These are phyloP conservation scores for Phytopythium delawarense DNA, from an alignment of 352 stramenopile species.

Conservation along the genomic window DNA sequence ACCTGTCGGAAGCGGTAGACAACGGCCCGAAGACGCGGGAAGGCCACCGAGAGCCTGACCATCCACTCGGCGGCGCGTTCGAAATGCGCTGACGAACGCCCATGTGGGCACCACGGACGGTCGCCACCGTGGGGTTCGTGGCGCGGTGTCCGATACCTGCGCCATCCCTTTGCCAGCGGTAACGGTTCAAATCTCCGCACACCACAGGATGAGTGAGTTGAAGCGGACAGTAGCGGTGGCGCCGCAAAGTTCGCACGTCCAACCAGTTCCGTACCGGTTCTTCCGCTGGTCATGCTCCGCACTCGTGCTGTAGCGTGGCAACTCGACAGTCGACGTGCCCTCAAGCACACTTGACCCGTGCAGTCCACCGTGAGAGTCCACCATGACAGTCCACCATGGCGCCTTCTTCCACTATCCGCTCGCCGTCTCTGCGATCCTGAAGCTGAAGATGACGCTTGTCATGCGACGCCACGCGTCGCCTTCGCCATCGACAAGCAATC, in stretches of 20 bases:
- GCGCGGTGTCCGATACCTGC: background rate
- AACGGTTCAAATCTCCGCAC: too few species aligned
- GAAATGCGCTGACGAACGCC: background rate
- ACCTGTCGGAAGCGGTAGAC: background rate
- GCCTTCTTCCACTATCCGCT: too few species aligned
- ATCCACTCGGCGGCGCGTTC: background rate
- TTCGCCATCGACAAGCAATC: background rate
- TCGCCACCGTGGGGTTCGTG: background rate
- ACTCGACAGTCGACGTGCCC: background rate
- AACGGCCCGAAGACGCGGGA: background rate
- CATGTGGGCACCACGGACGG: too few species aligned
- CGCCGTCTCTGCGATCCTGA: constrained; percentile 1
- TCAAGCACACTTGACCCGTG: too few species aligned
- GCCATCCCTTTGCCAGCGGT: background rate
- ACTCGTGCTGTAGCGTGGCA: background rate
- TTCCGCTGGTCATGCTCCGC: background rate
- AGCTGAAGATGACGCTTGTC: background rate
- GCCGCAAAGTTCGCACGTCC: background rate
- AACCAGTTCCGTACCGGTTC: background rate
- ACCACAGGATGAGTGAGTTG: background rate
- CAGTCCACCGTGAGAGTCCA: too few species aligned
- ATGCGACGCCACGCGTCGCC: background rate
- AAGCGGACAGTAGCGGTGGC: background rate
- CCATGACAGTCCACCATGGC: too few species aligned
- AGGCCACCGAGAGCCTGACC: background rate